Conservation (phyloP, 495 filamentous ascomycete genomes). For the Penicillium odoratum region DNA sequence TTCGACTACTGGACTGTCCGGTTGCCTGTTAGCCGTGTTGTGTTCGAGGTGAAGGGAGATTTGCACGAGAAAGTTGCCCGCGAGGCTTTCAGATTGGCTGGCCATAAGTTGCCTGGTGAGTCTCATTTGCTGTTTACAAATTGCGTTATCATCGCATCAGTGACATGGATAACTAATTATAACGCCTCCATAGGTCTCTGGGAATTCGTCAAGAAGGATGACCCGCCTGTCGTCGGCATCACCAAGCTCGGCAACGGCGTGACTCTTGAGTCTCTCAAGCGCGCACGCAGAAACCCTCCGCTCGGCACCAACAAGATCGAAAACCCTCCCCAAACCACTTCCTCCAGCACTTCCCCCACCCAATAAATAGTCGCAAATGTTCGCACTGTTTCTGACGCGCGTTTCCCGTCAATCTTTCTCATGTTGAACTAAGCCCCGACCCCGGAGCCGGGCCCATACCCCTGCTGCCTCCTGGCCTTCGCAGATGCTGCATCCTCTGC, state of each 20-base stretch:
- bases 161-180: conserved; percentile 16
- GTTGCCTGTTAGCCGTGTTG: conserved; percentile 80
- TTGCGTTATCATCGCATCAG: background rate
- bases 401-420: conserved; percentile 14
- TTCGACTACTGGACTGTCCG: conserved; percentile 96
- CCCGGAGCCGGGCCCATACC: conserved; percentile 58
- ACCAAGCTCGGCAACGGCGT: conserved; percentile 85
- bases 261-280: conserved; percentile 76
- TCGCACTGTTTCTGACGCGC: conserved; percentile 14
- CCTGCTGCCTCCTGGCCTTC: conserved; percentile 54
- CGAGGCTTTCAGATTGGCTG: conserved; percentile 92
- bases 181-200: conserved; percentile 67
- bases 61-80: conserved; percentile 91
- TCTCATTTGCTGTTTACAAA: conserved; percentile 11
- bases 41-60: conserved; percentile 89
- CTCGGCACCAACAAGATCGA: conserved; percentile 37
- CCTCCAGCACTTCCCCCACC: conserved; percentile 39
- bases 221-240: conserved; percentile 84
- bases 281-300: conserved; percentile 67
- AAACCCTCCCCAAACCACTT: conserved; percentile 37
- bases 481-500: conserved; percentile 38
- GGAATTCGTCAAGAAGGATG: conserved; percentile 93
- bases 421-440: conserved; percentile 52
- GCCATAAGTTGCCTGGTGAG: conserved; percentile 92
- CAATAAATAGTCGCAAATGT: conserved; percentile 33